phyloP scores from a whole-genome alignment of 768 basidiomycete genomes.

The Rhodotorula graminis region DNA sequence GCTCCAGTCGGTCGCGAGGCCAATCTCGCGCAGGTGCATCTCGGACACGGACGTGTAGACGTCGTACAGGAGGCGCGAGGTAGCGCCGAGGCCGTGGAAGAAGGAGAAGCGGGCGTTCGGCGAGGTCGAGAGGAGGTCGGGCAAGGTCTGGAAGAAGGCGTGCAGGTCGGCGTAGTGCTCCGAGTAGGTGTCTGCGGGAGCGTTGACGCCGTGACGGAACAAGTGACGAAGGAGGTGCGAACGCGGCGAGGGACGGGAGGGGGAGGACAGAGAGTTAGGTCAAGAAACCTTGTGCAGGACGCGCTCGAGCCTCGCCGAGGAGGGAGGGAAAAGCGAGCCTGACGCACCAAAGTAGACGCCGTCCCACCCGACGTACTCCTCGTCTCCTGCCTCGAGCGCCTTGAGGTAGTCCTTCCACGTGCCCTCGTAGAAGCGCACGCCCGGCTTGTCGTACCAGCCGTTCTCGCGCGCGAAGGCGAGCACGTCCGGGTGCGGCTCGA shows the following conservation, averaged over 20 bases:
- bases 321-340: no score
- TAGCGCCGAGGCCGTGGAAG: slow-evolving; percentile 95
- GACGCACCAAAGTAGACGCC: slow-evolving; percentile 82
- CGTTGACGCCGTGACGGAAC: no score
- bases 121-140: slow-evolving; percentile 61
- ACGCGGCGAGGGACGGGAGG: background rate
- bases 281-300: no score
- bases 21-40: slow-evolving; percentile 74
- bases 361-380: slow-evolving; percentile 77
- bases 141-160: slow-evolving; percentile 73
- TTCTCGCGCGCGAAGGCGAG: slow-evolving; percentile 67
- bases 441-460: slow-evolving; percentile 71
- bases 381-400: slow-evolving; percentile 56
- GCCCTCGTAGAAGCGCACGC: slow-evolving; percentile 76
- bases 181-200: slow-evolving; percentile 35
- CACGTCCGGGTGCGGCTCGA: slow-evolving; percentile 91
- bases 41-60: slow-evolving; percentile 80
- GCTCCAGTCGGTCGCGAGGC: slow-evolving; percentile 72
- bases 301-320: no score
- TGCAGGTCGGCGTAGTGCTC: slow-evolving; percentile 56
- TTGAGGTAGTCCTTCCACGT: slow-evolving; percentile 79
- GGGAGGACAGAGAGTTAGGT: background rate
- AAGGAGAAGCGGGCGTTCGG: slow-evolving; percentile 64
- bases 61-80: slow-evolving; percentile 68
- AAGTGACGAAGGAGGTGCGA: background rate